Conservation (phyloP, 2,329 filamentous ascomycete genomes). For the Nectriaceae sp. region DNA sequence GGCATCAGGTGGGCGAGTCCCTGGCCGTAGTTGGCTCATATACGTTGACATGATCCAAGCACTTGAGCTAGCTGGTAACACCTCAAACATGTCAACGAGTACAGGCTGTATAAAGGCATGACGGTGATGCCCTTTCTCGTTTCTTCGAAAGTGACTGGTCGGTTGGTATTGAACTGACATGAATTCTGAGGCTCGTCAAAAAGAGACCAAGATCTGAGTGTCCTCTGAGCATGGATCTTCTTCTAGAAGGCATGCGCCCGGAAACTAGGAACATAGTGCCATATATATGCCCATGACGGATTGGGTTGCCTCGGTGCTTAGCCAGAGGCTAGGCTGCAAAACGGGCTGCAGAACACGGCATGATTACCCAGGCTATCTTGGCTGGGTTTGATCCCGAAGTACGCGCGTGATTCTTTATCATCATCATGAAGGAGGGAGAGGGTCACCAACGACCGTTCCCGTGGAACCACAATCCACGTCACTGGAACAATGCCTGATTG, state of each 20-base stretch:
- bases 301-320: neutral
- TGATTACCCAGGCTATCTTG: too few species aligned
- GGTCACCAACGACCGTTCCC: too few species aligned
- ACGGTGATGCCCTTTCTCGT: slow-evolving; percentile 7
- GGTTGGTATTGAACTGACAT: slow-evolving; percentile 17
- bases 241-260: too few species aligned
- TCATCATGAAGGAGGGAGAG: too few species aligned
- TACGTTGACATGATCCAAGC: slow-evolving; percentile 23
- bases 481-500: too few species aligned
- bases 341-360: too few species aligned
- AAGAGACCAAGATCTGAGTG: too few species aligned
- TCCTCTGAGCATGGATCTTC: slow-evolving; percentile 2
- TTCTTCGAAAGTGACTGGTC: slow-evolving; percentile 3
- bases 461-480: too few species aligned
- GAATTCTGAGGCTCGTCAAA: slow-evolving; percentile 13
- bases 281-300: neutral
- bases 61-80: slow-evolving; percentile 22
- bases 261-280: too few species aligned
- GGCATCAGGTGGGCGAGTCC: slow-evolving; percentile 10
- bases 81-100: slow-evolving; percentile 19
- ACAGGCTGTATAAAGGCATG: slow-evolving; percentile 10
- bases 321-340: neutral
- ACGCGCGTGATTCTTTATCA: too few species aligned
- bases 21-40: slow-evolving; percentile 18
- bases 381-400: too few species aligned